Percentiles rank a stretch among this genome's conserved stretches.
Evolutionary conservation across 768 basidiomycete genomes (phyloP).

Genomic region (Leccinum uliginosum): DNA sequence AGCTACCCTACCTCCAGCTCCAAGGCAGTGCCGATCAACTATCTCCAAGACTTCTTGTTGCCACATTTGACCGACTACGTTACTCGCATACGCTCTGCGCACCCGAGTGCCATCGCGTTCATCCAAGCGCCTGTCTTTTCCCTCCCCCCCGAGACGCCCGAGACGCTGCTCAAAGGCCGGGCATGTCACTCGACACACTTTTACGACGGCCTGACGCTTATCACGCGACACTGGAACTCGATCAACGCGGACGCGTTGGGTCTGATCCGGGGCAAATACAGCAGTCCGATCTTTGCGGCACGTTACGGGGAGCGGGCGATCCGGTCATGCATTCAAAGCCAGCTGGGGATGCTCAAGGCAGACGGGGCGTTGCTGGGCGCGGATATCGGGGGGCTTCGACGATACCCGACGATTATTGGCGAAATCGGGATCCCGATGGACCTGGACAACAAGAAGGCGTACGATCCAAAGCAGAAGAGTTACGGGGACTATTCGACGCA

Average conservation of each 20-base stretch:
- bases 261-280: constrained; percentile 80
- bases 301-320: constrained; percentile 83
- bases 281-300: constrained; percentile 61
- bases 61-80: constrained; percentile 62
- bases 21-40: constrained; percentile 46
- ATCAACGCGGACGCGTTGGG: constrained; percentile 96
- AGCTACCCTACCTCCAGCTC: constrained; percentile 31
- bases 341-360: constrained; percentile 72
- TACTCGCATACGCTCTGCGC: constrained; percentile 54
- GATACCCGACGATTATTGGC: constrained; percentile 87
- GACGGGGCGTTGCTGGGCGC: constrained; percentile 64
- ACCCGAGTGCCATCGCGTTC: constrained; percentile 85
- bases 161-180: constrained; percentile 58
- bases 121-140: constrained; percentile 90
- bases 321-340: constrained; percentile 73
- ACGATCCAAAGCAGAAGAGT: constrained; percentile 43
- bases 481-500: constrained; percentile 78
- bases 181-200: constrained; percentile 80
- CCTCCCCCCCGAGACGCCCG: constrained; percentile 59
- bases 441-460: constrained; percentile 83
- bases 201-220: constrained; percentile 90
- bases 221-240: constrained; percentile 92
- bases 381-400: constrained; percentile 3
- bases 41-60: constrained; percentile 76
- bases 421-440: constrained; percentile 96